phyloP scores from a whole-genome alignment of 2,329 filamentous ascomycete genomes.

The Pseudogymnoascus sp. region DNA sequence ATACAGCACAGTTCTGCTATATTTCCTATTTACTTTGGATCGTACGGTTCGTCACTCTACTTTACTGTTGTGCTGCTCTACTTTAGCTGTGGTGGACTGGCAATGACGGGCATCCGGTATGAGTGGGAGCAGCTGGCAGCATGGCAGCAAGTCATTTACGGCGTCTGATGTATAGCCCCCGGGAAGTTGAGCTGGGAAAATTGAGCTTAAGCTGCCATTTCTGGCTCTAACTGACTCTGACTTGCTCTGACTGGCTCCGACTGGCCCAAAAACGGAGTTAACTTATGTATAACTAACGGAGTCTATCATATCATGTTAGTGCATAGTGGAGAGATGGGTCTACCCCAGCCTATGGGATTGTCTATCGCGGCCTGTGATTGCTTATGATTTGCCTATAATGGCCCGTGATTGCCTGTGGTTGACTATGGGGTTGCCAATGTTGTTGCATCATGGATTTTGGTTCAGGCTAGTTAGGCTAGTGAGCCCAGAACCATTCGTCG shows the following conservation, averaged over 20 bases:
- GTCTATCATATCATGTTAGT: conserved; percentile 6
- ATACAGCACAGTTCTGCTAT: neutral
- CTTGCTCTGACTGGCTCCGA: neutral
- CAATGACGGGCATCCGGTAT: neutral
- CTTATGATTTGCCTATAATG: neutral
- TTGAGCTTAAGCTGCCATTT: conserved; percentile 1
- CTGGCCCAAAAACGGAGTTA: neutral
- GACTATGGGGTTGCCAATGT: conserved; percentile 6
- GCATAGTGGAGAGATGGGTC: conserved; percentile 5
- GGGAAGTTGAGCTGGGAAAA: neutral
- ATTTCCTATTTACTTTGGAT: neutral
- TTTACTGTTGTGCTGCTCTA: neutral
- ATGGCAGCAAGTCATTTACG: neutral
- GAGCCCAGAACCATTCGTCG: neutral
- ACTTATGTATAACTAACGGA: neutral
- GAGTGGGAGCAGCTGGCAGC: neutral
- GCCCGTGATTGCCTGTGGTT: neutral
- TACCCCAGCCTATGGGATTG: conserved; percentile 3
- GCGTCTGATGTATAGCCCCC: neutral
- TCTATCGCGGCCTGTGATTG: neutral
- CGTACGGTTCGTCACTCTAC: neutral
- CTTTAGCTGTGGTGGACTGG: neutral
- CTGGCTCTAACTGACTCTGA: neutral
- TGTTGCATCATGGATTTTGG: conserved; percentile 5
- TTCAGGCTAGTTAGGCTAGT: neutral